Conservation (phyloP, 495 filamentous ascomycete genomes). For the Penicillium tannophilum region DNA sequence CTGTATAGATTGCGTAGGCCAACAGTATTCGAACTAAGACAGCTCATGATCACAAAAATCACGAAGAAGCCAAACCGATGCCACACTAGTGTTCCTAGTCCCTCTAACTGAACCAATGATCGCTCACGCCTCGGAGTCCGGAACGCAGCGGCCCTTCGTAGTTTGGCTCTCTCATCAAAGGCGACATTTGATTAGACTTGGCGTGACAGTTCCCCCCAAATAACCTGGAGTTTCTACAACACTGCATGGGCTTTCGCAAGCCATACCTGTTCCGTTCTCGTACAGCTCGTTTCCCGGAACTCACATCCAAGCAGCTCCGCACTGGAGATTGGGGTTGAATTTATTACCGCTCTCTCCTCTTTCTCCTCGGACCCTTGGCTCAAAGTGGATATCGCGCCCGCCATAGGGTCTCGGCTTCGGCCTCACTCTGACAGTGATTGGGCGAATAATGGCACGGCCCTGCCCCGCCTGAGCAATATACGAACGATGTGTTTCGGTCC, state of each 20-base stretch:
- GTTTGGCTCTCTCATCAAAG: slow-evolving; percentile 5
- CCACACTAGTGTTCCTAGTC: slow-evolving; percentile 6
- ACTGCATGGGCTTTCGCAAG: background rate
- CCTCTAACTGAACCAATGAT: slow-evolving; percentile 24
- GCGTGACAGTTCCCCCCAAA: background rate
- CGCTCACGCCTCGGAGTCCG: slow-evolving; percentile 2
- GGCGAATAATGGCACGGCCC: slow-evolving; percentile 3
- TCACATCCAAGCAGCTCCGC: slow-evolving; percentile 7
- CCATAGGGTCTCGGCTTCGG: slow-evolving; percentile 15
- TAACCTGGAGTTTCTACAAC: background rate
- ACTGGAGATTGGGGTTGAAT: background rate
- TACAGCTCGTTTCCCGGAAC: background rate
- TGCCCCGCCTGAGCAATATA: slow-evolving; percentile 20
- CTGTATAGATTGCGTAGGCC: background rate
- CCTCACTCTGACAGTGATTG: slow-evolving; percentile 12
- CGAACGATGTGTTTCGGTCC: background rate
- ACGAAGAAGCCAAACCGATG: background rate
- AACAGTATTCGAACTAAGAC: background rate
- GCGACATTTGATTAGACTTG: slow-evolving; percentile 1
- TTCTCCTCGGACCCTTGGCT: slow-evolving; percentile 25
- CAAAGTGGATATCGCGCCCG: slow-evolving; percentile 23
- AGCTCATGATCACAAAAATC: background rate
- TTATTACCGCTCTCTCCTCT: slow-evolving; percentile 10
- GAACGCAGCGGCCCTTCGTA: slow-evolving; percentile 6
- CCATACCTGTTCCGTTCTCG: background rate